These are phyloP conservation scores for Pseudogymnoascus sp. DNA, from an alignment of 2,329 filamentous ascomycete species.

Conservation along the genomic window DNA sequence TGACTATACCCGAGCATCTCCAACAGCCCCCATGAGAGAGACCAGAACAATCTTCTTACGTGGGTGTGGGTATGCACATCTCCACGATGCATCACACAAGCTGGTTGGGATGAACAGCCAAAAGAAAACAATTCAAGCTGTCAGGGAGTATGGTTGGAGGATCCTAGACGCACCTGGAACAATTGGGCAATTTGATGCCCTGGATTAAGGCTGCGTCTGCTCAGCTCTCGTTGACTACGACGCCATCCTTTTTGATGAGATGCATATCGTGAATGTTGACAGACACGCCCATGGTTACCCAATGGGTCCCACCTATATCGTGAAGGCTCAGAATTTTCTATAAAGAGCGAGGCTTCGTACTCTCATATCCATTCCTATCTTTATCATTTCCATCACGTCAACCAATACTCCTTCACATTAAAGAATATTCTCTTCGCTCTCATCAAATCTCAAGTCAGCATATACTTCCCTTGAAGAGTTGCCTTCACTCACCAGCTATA, in stretches of 20 bases:
- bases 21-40: background rate
- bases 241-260: background rate
- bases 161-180: background rate
- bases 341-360: background rate
- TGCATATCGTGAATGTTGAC: background rate
- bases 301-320: slow-evolving; percentile 1
- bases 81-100: slow-evolving; percentile 3
- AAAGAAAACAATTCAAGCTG: background rate
- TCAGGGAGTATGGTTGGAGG: background rate
- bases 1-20: background rate
- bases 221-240: background rate
- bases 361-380: background rate
- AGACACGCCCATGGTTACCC: slow-evolving; percentile 1
- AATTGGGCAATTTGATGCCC: background rate
- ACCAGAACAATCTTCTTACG: background rate
- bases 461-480: background rate
- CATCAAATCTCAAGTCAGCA: background rate
- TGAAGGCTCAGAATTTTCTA: background rate
- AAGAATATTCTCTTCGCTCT: background rate
- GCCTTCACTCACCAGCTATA: background rate
- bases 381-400: background rate
- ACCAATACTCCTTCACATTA: background rate
- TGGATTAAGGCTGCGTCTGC: background rate
- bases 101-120: background rate
- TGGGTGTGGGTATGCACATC: background rate